Conservation (phyloP, 495 filamentous ascomycete species). For the Annulohypoxylon moriforme region DNA sequence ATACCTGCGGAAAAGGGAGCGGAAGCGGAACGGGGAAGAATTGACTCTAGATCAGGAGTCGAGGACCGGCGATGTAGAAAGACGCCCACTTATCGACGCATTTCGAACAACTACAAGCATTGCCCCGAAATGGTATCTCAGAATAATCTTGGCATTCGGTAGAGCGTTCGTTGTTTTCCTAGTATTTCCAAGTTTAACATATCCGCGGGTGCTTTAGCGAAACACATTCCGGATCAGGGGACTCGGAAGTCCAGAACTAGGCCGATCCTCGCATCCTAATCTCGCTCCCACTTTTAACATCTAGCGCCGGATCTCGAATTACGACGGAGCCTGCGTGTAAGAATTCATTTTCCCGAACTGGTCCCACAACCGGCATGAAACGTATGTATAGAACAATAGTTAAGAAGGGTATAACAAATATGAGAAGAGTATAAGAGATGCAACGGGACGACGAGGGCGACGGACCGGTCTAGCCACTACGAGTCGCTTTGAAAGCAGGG, state of each 20-base stretch:
- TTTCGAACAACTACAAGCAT: slow-evolving; percentile 6
- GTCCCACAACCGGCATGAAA: neutral
- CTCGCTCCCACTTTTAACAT: slow-evolving; percentile 5
- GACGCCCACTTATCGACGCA: slow-evolving; percentile 13
- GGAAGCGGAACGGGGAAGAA: slow-evolving; percentile 31
- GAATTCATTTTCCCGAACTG: neutral
- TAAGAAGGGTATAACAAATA: slow-evolving; percentile 5
- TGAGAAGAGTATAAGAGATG: neutral
- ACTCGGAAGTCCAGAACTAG: slow-evolving; percentile 30
- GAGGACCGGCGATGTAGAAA: slow-evolving; percentile 8
- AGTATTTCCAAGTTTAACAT: neutral
- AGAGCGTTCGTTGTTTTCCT: neutral
- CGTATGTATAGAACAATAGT: slow-evolving; percentile 1
- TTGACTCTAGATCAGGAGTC: slow-evolving; percentile 21
- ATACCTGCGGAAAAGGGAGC: slow-evolving; percentile 34
- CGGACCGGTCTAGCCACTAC: slow-evolving; percentile 20
- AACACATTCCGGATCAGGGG: slow-evolving; percentile 27
- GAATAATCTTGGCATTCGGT: neutral
- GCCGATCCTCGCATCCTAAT: slow-evolving; percentile 25
- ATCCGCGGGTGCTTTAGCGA: neutral
- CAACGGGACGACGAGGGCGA: slow-evolving; percentile 29
- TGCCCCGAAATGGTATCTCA: neutral
- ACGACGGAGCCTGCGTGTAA: slow-evolving; percentile 6
- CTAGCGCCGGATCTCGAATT: slow-evolving; percentile 14
- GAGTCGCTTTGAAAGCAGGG: slow-evolving; percentile 4